These are phyloP conservation scores for Entomortierella lignicola DNA, from an alignment of 192 early-diverging fungal species.

Conservation along the genomic window DNA sequence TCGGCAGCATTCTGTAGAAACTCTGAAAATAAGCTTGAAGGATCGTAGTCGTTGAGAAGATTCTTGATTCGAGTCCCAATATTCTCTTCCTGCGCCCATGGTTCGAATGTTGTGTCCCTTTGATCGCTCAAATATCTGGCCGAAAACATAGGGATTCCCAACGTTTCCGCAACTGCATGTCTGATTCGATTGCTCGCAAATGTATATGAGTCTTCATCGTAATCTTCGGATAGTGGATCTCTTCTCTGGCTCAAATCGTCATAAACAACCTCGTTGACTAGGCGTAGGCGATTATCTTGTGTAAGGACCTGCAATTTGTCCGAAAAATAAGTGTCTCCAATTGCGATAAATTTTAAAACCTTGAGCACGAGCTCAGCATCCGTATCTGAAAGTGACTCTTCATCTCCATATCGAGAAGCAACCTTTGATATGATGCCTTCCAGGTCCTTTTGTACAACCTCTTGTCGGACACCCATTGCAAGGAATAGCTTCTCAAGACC, in stretches of 20 bases:
- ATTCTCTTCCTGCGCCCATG: constrained; percentile 24
- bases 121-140: constrained; percentile 5
- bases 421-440: not conserved
- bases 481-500: constrained; percentile 7
- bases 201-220: not conserved
- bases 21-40: constrained; percentile 32
- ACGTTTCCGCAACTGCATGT: not conserved
- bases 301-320: constrained; percentile 7
- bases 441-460: constrained; percentile 4
- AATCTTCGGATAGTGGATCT: not conserved
- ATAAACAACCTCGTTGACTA: constrained; percentile 17
- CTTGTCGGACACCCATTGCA: constrained; percentile 21
- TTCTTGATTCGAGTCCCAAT: constrained; percentile 33
- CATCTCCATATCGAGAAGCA: not conserved
- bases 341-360: not conserved
- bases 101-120: constrained; percentile 6
- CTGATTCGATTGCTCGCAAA: constrained; percentile 12
- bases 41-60: constrained; percentile 47
- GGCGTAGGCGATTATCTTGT: not conserved
- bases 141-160: constrained; percentile 26
- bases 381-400: not conserved
- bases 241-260: constrained; percentile 16
- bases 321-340: not conserved
- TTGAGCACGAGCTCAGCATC: constrained; percentile 19
- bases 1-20: constrained; percentile 58